phyloP scores from a whole-genome alignment of 2,329 filamentous ascomycete genomes.

The Neofusicoccum umdonicola region DNA sequence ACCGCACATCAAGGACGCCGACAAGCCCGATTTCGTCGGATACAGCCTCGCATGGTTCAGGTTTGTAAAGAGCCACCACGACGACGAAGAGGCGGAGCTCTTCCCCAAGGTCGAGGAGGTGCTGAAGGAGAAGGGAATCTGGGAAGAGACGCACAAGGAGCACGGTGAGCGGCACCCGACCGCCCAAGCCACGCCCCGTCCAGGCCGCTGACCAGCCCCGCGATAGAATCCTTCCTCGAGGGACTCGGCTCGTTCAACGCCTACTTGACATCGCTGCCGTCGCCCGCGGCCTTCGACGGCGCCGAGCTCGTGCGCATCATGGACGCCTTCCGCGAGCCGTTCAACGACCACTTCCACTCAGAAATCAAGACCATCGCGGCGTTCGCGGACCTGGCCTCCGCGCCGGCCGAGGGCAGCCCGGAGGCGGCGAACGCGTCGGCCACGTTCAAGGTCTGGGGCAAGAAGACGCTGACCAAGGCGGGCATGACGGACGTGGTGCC shows the following conservation, averaged over 20 bases:
- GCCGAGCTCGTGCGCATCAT: conserved; percentile 28
- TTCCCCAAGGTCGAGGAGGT: conserved; percentile 35
- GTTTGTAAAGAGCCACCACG: conserved; percentile 36
- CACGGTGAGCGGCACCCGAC: conserved; percentile 26
- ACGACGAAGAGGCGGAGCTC: conserved; percentile 36
- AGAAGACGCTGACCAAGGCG: conserved; percentile 62
- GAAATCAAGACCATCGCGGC: conserved; percentile 34
- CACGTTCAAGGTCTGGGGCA: conserved; percentile 61
- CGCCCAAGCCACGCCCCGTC: background rate
- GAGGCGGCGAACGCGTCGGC: conserved; percentile 46
- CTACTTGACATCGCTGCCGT: conserved; percentile 26
- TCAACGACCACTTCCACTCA: conserved; percentile 32
- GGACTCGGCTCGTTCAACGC: conserved; percentile 27
- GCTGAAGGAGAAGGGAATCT: conserved; percentile 28
- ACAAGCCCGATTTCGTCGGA: conserved; percentile 36
- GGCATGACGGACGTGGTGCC: conserved; percentile 60
- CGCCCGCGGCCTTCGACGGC: conserved; percentile 26
- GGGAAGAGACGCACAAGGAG: conserved; percentile 32
- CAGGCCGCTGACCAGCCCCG: background rate
- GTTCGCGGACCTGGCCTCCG: conserved; percentile 49
- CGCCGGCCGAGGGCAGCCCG: conserved; percentile 47
- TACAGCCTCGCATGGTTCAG: conserved; percentile 35
- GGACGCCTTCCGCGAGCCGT: conserved; percentile 27
- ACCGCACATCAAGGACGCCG: conserved; percentile 28
- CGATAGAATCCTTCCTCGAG: conserved; percentile 29